Evolutionary conservation across 2,329 filamentous ascomycete genomes (phyloP), one percentile per base, ranked within the genome.

Genomic region (Trichoderma sp.): DNA sequence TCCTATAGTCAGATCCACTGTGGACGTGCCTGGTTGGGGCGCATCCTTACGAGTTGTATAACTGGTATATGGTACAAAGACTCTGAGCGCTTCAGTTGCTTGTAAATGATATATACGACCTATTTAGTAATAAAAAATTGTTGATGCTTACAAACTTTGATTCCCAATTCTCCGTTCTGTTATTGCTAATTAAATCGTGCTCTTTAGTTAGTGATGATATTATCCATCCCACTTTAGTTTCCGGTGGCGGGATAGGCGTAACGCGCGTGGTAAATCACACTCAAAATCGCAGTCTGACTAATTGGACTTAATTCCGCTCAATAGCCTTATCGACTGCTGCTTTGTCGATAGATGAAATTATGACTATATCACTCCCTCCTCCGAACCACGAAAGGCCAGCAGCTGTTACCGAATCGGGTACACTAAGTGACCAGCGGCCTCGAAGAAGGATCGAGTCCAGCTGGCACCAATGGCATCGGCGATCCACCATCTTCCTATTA

Each of bases 211-310:
- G 12, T 50, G 27, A 19, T n/a, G 42, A 2, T 19, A 48, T 22
- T 48, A 61, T 61, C 58, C 58, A 61, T 61, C 58, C 58, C 58
- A 61, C 58, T 27, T 50, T 61, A 27, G 42, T 32, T 48, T 32
- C 29, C 37, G 39, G 29, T 27, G n/a, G 37, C 34, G 57, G 57
- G 57, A 60, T 60, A 42, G 9, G 56, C 56, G 56, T 29, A 1
- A 19, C 56, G 50, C 29, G 50, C 29, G 15, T 6, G 15, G 57
- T 48, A 4, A 48, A 27, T 6, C 19, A 0, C 17, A 17, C 25
- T 22, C 10, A 48, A 48, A 48, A 59, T 42, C 17, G 13, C 4
- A 45, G 9, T 15, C n/a, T 60, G 37, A 60, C 57, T 32, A 48
- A 48, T 48, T 34, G 1, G 27, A 13, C 15, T 34, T 10, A n/a